Conservation (phyloP, 2,329 filamentous ascomycete species). For the Fusarium tanahbumbuense region DNA sequence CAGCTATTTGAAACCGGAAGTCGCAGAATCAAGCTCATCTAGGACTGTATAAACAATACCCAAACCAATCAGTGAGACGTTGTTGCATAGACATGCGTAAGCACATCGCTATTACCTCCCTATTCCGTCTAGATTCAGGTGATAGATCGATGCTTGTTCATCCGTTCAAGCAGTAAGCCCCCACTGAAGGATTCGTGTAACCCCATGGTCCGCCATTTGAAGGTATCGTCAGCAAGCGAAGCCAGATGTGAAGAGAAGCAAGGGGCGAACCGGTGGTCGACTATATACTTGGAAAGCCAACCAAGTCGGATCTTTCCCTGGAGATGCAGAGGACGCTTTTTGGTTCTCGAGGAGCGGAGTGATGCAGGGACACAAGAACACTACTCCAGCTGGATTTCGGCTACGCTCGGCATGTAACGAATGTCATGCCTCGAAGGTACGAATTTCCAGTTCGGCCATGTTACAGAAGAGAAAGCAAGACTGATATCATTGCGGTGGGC, state of each 20-base stretch:
- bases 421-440: not conserved
- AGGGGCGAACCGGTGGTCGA: not conserved
- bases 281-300: not conserved
- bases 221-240: not conserved
- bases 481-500: not conserved
- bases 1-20: not conserved
- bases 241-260: not conserved
- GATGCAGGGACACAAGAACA: not conserved
- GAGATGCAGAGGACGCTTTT: not conserved
- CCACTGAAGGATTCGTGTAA: not conserved
- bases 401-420: conserved; percentile 2
- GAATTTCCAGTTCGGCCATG: not conserved
- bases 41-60: not conserved
- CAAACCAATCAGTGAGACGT: not conserved
- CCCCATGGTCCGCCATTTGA: not conserved
- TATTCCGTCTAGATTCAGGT: conserved; percentile 1
- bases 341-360: not conserved
- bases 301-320: not conserved
- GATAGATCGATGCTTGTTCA: not conserved
- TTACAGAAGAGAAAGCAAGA: not conserved
- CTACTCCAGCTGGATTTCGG: not conserved
- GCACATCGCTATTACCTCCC: not conserved
- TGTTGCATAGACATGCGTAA: not conserved
- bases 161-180: not conserved
- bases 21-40: not conserved